These are phyloP conservation scores for Backusella circina DNA, from an alignment of 192 early-diverging fungal species.

Conservation along the genomic window DNA sequence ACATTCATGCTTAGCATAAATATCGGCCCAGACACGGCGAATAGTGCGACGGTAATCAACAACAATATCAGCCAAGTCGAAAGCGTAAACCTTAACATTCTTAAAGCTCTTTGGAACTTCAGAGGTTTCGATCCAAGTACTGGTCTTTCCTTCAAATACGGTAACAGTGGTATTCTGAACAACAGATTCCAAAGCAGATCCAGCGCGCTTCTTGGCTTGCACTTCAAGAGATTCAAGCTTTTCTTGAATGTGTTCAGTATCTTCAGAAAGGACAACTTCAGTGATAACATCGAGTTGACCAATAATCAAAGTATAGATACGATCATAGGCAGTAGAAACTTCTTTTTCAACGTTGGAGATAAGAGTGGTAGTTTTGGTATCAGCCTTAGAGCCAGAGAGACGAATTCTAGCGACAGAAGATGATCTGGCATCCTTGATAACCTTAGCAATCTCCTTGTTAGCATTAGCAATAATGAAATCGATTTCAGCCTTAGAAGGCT, in stretches of 20 bases:
- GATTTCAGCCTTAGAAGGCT: background rate
- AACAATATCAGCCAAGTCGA: constrained; percentile 18
- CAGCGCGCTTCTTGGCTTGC: constrained; percentile 7
- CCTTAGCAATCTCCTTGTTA: background rate
- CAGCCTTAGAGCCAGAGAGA: background rate
- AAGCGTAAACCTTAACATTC: constrained; percentile 12
- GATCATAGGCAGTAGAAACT: constrained; percentile 1
- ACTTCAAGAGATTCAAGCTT: background rate
- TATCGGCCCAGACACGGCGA: background rate
- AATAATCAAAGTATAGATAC: background rate
- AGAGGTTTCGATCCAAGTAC: constrained; percentile 22
- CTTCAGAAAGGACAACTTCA: background rate
- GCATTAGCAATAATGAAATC: background rate
- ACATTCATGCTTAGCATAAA: constrained; percentile 1
- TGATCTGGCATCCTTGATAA: background rate
- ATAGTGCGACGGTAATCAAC: constrained; percentile 16
- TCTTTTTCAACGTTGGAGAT: constrained; percentile 6
- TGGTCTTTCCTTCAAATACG: constrained; percentile 21
- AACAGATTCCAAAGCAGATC: background rate
- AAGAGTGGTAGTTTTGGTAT: background rate
- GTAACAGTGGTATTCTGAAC: constrained; percentile 7
- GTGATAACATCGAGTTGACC: background rate
- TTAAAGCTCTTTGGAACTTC: constrained; percentile 17
- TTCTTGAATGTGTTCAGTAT: constrained; percentile 7
- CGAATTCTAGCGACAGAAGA: background rate